Percentiles rank a stretch among this genome's conserved stretches.
Conservation (phyloP, 768 basidiomycete species). For the Russula abietina region DNA sequence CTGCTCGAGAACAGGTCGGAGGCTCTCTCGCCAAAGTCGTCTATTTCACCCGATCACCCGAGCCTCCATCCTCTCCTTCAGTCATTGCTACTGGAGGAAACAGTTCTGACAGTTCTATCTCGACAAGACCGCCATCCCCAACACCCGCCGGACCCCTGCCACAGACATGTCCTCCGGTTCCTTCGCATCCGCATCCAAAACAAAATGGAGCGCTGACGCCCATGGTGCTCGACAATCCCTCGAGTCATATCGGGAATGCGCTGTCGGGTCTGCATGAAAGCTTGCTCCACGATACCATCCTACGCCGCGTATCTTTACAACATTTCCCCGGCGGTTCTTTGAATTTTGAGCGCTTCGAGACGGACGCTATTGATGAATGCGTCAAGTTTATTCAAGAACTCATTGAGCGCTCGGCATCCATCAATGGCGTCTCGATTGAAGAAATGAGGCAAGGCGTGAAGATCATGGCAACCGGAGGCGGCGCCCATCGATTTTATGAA, state of each 20-base stretch:
- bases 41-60: slow-evolving; percentile 93
- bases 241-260: slow-evolving; percentile 34
- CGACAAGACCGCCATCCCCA: slow-evolving; percentile 36
- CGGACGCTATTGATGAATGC: slow-evolving; percentile 76
- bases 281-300: slow-evolving; percentile 55
- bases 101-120: slow-evolving; percentile 41
- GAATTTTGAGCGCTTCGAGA: slow-evolving; percentile 97
- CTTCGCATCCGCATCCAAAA: slow-evolving; percentile 36
- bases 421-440: slow-evolving; percentile 81
- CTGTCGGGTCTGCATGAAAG: slow-evolving; percentile 35
- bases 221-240: slow-evolving; percentile 45
- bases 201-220: slow-evolving; percentile 78
- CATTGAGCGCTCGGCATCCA: slow-evolving; percentile 76
- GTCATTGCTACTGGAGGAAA: slow-evolving; percentile 55
- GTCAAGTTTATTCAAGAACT: slow-evolving; percentile 82
- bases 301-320: slow-evolving; percentile 61
- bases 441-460: slow-evolving; percentile 89
- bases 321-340: slow-evolving; percentile 95
- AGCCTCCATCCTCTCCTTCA: slow-evolving; percentile 75
- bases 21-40: slow-evolving; percentile 97
- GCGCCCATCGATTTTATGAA: slow-evolving; percentile 91
- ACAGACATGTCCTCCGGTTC: slow-evolving; percentile 31
- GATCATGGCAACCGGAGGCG: slow-evolving; percentile 97
- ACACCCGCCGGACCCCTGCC: slow-evolving; percentile 27
- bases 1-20: slow-evolving; percentile 63